Base-by-base conservation (phyloP, 768 basidiomycete species). In the Hypholoma fasciculare region DNA sequence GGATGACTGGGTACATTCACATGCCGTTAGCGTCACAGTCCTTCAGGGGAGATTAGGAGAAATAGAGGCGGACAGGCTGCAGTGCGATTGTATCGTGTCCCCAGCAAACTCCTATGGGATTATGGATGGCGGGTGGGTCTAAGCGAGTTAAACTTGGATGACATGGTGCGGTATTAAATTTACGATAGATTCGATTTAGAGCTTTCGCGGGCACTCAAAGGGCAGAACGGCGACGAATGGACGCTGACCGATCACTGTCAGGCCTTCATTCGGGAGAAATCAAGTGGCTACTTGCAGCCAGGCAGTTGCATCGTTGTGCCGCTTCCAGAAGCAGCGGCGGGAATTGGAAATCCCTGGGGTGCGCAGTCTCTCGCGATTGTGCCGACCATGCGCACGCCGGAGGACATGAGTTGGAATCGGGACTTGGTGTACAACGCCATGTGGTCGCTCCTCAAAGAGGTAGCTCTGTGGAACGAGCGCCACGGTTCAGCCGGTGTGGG, bases 371-470 rank as follows among this genome's bases (percentile, higher is more conserved):
- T 54, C 8, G 53, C 53, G 11, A 54, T 54, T 13, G 30, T 49
- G 17, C 62, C 59, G 16, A 61, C 56, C 11, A 57, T 54, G 59
- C 56, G 52, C 26, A 36, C 36, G 13, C 62, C 61, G 17, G 49
- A 52, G 46, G 58, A 59, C n/a, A 44, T 62, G 13, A 60, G 46
- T 26, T 60, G 59, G 58, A 52, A 63, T 37, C 60, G 56, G 40
- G 59, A 57, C 37, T 39, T 63, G 6, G 55, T 60, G 7, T 62
- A 56, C 44, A 52, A 62, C 44, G 51, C 58, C 49, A 63, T 63
- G 61, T 63, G 58, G 58, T 36, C 61, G 2, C 51, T 60, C 30
- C 52, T 60, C 4, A 56, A 54, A 16, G 58, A 60, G 20, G 39
- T 63, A 9, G 48, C 39, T 37, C 48, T 34, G 11, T 60, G 55